These are phyloP conservation scores for Termitomyces sp. DNA, from an alignment of 768 basidiomycete species.

Conservation along the genomic window DNA sequence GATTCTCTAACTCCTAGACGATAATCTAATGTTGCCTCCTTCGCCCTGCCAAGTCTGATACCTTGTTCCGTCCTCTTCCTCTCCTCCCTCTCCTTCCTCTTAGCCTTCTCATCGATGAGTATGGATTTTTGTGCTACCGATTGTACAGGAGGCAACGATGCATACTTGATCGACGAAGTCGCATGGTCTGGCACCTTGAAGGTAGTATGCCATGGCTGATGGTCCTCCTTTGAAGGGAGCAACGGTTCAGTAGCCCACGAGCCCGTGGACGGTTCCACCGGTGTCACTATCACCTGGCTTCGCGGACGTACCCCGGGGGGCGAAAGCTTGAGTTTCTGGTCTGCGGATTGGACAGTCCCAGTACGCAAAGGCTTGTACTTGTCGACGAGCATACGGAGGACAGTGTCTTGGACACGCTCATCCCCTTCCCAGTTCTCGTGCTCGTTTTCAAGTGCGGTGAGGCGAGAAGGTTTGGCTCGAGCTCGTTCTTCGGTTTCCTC, in stretches of 20 bases:
- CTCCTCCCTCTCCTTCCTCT: constrained; percentile 41
- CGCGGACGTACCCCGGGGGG: constrained; percentile 33
- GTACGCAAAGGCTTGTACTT: constrained; percentile 79
- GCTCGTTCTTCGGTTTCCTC: constrained; percentile 39
- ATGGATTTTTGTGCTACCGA: constrained; percentile 4
- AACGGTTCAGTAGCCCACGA: constrained; percentile 48
- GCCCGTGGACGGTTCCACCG: constrained; percentile 20
- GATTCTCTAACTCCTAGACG: constrained; percentile 47
- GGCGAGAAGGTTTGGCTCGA: constrained; percentile 11
- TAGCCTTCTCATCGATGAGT: constrained; percentile 29
- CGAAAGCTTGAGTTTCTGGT: constrained; percentile 54
- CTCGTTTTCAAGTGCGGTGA: constrained; percentile 31
- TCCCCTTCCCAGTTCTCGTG: constrained; percentile 76
- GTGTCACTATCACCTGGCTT: constrained; percentile 10
- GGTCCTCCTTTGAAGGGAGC: constrained; percentile 47
- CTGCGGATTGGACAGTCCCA: constrained; percentile 52
- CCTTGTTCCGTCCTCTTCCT: constrained; percentile 46
- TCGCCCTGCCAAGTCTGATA: constrained; percentile 54
- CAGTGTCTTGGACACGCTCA: constrained; percentile 61
- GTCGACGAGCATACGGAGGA: constrained; percentile 82
- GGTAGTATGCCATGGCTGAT: constrained; percentile 66
- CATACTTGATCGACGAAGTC: constrained; percentile 46
- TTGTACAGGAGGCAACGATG: constrained; percentile 30
- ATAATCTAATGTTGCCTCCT: constrained; percentile 75
- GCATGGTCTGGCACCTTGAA: constrained; percentile 58